phyloP scores from a whole-genome alignment of 371 early-diverging fungal species.

The Lichtheimia hyalospora region DNA sequence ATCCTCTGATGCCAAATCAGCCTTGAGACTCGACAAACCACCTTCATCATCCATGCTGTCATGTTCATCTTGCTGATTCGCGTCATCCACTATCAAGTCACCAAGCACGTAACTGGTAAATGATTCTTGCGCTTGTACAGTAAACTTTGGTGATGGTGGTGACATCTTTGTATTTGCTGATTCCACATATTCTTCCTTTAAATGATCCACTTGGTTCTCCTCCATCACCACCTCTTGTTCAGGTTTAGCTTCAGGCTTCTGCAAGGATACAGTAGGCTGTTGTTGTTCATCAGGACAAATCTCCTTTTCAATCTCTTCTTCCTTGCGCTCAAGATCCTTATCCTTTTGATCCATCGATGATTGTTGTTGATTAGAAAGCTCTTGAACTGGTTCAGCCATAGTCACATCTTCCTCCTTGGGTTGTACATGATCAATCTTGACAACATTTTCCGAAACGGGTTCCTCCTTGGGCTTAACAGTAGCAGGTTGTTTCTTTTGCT shows the following conservation, averaged over 20 bases:
- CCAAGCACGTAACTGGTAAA: slow-evolving; percentile 16
- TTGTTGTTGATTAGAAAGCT: too few species aligned
- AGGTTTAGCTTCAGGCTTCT: not conserved
- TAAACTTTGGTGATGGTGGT: too few species aligned
- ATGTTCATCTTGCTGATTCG: slow-evolving; percentile 2
- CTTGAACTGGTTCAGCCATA: too few species aligned
- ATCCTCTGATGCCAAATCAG: slow-evolving; percentile 28
- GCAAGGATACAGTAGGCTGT: too few species aligned
- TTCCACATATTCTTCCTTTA: slow-evolving; percentile 5
- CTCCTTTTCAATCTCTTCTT: not conserved
- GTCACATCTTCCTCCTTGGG: too few species aligned
- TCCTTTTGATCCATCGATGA: too few species aligned
- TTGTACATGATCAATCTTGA: too few species aligned
- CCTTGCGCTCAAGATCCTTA: too few species aligned
- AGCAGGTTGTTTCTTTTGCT: slow-evolving; percentile 4
- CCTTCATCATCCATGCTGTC: slow-evolving; percentile 12
- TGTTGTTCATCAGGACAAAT: not conserved
- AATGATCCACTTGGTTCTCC: not conserved
- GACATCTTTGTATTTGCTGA: not conserved
- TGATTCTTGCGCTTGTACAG: slow-evolving; percentile 7
- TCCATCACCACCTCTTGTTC: slow-evolving; percentile 1
- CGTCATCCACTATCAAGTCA: slow-evolving; percentile 10
- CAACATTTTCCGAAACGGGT: too few species aligned
- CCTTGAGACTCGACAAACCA: slow-evolving; percentile 21
- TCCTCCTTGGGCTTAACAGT: slow-evolving; percentile 4